phyloP scores from a whole-genome alignment of 164 flowering plant species.

The Echeveria elegans region DNA sequence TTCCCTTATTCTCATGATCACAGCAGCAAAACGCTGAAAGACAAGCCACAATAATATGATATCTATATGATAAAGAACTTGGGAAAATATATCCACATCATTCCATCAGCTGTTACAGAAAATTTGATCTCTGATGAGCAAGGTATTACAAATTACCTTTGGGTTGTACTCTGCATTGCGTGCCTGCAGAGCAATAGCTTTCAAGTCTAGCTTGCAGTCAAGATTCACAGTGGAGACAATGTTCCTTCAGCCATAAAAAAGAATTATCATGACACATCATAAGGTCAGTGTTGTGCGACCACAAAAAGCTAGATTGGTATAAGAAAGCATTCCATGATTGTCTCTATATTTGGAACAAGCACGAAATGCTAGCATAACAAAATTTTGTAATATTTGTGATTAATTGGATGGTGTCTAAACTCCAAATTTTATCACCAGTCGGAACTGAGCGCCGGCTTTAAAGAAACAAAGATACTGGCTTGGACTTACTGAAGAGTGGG shows the following conservation, averaged over 20 bases:
- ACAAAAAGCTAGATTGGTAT: too few species aligned
- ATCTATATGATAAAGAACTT: not conserved
- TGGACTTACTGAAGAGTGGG: conserved; percentile 59
- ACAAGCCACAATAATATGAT: not conserved
- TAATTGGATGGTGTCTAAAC: too few species aligned
- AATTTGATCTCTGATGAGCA: not conserved
- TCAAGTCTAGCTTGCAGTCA: conserved; percentile 85
- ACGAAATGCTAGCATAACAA: too few species aligned
- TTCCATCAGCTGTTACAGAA: not conserved
- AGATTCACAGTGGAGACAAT: conserved; percentile 95
- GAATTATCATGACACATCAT: too few species aligned
- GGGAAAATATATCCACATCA: not conserved
- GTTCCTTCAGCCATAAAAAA: conserved; percentile 37
- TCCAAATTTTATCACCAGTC: too few species aligned
- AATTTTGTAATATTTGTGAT: too few species aligned
- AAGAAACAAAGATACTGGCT: too few species aligned
- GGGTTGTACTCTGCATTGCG: conserved; percentile 95
- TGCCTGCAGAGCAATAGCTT: conserved; percentile 77
- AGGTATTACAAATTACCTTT: conserved; percentile 29
- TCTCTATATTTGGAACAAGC: too few species aligned
- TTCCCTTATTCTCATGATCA: conserved; percentile 85
- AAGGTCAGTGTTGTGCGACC: not conserved
- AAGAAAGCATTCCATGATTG: too few species aligned
- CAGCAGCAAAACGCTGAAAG: conserved; percentile 91
- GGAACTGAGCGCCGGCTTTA: too few species aligned